phyloP scores from a whole-genome alignment of 148 eudicot species.

The Cornus florida region DNA sequence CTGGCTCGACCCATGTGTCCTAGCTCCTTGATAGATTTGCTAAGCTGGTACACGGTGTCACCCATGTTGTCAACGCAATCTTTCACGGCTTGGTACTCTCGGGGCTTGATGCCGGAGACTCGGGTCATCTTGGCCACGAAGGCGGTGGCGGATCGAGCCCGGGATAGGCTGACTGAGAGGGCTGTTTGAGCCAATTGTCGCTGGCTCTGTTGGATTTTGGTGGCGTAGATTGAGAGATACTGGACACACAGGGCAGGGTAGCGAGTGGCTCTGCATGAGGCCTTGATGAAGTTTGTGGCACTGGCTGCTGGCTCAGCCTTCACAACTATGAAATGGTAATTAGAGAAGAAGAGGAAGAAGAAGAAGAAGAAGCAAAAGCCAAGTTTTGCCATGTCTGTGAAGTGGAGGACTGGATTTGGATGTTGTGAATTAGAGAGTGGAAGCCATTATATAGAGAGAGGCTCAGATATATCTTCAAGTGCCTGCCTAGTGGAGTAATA shows the following conservation, averaged over 20 bases:
- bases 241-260: slow-evolving; percentile 65
- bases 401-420: neutral
- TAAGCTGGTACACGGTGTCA: slow-evolving; percentile 49
- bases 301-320: slow-evolving; percentile 10
- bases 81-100: slow-evolving; percentile 48
- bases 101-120: slow-evolving; percentile 32
- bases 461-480: no score
- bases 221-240: slow-evolving; percentile 45
- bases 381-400: slow-evolving; percentile 26
- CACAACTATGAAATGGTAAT: neutral
- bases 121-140: slow-evolving; percentile 32
- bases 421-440: neutral
- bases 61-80: slow-evolving; percentile 57
- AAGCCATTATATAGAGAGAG: neutral
- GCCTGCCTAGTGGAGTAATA: no score
- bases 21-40: slow-evolving; percentile 51
- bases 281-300: slow-evolving; percentile 44
- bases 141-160: slow-evolving; percentile 34
- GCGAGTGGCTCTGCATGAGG: slow-evolving; percentile 57
- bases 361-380: slow-evolving; percentile 16
- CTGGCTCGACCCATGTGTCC: slow-evolving; percentile 22
- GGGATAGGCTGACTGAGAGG: slow-evolving; percentile 45
- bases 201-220: slow-evolving; percentile 36
- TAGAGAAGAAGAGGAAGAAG: slow-evolving; percentile 12
- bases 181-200: slow-evolving; percentile 53